Evolutionary conservation across 768 basidiomycete genomes (phyloP), one percentile per base, ranked within the genome.

Genomic region (Pleurotus platypus): DNA sequence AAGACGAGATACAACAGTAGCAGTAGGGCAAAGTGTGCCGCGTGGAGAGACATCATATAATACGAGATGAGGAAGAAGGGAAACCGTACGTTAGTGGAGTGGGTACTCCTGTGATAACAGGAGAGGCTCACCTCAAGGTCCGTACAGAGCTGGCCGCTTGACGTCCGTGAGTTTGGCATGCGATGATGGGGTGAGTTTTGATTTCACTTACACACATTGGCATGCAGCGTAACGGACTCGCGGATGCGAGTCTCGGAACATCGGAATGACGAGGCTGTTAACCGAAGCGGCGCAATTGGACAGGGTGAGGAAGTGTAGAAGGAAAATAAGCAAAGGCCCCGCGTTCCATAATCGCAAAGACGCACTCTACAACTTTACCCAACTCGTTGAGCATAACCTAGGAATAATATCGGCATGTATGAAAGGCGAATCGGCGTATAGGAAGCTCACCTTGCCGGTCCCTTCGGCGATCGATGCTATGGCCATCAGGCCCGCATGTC

Each of bases 401-500:
- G 5, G 15, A 4, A 26, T 39, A 30, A 56, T 40, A 37, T 35
- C 7, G 35, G 49, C 6, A 35, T 15, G 30, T 26, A 22, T 15
- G n/a, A 27, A 15, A 5, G n/a, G 16, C 4, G 30, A 9, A 7
- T 8, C 4, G 37, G 35, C 35, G 30, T n/a, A n/a, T 2, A n/a
- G 27, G 1, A 54, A 38, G 13, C 68, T 20, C 46, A 86, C 84
- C 74, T 85, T 87, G 38, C 81, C 84, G 0, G 90, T 91, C 1
- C 93, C 93, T 70, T 94, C 93, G 0, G 85, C 91, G 50, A 94
- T 87, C 0, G 87, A 82, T 0, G 90, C 90, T 57, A 96, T 88
- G 0, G 91, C 90, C 83, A 93, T 90, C 22, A 95, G 72, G 9
- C 89, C 93, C 0, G 91, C 92, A 63, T 95, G 92, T 26, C 92